These are phyloP conservation scores for Kuraishia hungarica DNA, from an alignment of 805 yeast genomes.

Conservation along the genomic window DNA sequence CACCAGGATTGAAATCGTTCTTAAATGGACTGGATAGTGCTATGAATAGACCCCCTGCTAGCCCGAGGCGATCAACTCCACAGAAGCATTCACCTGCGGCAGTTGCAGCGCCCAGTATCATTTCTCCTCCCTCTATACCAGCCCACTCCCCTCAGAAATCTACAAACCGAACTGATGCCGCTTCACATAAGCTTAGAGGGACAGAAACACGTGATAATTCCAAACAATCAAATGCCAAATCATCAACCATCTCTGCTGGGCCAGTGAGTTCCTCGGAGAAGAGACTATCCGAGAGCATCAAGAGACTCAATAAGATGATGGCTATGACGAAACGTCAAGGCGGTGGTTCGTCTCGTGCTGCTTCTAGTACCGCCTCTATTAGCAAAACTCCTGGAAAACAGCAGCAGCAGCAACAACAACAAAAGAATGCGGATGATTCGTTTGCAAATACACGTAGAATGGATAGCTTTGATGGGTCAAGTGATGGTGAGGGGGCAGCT, in stretches of 20 bases:
- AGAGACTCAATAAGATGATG: background rate
- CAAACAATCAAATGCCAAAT: background rate
- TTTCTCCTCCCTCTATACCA: too few species aligned
- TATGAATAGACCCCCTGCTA: background rate
- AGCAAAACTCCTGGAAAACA: background rate
- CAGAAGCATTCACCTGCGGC: background rate
- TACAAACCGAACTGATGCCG: background rate
- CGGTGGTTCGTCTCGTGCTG: too few species aligned
- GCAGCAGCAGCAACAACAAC: too few species aligned
- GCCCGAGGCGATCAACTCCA: conserved; percentile 6
- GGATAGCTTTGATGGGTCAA: background rate
- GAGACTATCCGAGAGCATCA: background rate
- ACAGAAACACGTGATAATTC: background rate
- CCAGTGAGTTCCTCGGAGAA: background rate
- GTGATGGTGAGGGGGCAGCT: background rate
- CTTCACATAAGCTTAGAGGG: background rate
- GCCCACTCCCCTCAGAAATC: too few species aligned
- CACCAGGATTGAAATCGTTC: background rate
- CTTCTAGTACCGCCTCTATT: too few species aligned
- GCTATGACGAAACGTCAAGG: background rate
- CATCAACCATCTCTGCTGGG: background rate
- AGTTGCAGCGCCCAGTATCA: too few species aligned
- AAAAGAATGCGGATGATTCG: background rate
- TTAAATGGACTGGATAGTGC: background rate
- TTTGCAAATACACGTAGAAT: background rate